Percentiles rank a stretch among this genome's conserved stretches.
phyloP scores from a whole-genome alignment of 2,329 filamentous ascomycete genomes.

The Venturia oleaginea region DNA sequence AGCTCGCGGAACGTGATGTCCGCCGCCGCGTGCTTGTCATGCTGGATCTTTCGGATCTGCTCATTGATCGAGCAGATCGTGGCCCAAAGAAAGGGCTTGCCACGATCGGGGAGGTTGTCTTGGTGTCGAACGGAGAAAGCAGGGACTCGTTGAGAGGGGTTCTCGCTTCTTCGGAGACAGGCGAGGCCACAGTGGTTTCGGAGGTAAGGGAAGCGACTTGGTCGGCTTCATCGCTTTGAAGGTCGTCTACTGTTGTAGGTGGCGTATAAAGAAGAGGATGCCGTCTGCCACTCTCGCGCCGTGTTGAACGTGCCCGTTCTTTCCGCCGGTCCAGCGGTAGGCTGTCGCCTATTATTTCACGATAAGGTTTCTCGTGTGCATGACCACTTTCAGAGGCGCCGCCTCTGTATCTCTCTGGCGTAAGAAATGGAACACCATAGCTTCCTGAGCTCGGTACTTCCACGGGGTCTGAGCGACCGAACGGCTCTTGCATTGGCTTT shows the following conservation, averaged over 20 bases:
- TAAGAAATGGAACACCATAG: neutral
- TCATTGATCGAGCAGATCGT: slow-evolving; percentile 10
- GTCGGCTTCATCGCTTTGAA: slow-evolving; percentile 12
- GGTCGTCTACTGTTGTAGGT: neutral
- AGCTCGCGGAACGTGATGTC: slow-evolving; percentile 7
- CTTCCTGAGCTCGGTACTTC: slow-evolving; percentile 23
- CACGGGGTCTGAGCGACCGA: neutral
- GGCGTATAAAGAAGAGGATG: slow-evolving; percentile 2
- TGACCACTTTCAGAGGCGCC: slow-evolving; percentile 9
- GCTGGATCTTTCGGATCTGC: slow-evolving; percentile 22
- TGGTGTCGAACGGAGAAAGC: neutral
- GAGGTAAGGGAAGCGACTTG: slow-evolving; percentile 33
- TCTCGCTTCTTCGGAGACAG: slow-evolving; percentile 27
- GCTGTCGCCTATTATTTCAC: neutral
- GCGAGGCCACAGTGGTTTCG: slow-evolving; percentile 30
- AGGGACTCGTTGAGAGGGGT: slow-evolving; percentile 24
- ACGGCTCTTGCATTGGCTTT: slow-evolving; percentile 28
- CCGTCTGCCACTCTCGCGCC: neutral
- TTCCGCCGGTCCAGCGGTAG: neutral
- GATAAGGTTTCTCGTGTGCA: neutral
- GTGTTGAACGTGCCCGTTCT: slow-evolving; percentile 1
- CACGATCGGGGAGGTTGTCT: slow-evolving; percentile 7
- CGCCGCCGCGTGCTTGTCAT: slow-evolving; percentile 13
- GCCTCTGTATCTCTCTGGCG: neutral
- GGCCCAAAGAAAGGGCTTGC: slow-evolving; percentile 14